These are phyloP conservation scores for Penicillium dipodomyicola DNA, from an alignment of 495 filamentous ascomycete genomes.

Conservation along the genomic window DNA sequence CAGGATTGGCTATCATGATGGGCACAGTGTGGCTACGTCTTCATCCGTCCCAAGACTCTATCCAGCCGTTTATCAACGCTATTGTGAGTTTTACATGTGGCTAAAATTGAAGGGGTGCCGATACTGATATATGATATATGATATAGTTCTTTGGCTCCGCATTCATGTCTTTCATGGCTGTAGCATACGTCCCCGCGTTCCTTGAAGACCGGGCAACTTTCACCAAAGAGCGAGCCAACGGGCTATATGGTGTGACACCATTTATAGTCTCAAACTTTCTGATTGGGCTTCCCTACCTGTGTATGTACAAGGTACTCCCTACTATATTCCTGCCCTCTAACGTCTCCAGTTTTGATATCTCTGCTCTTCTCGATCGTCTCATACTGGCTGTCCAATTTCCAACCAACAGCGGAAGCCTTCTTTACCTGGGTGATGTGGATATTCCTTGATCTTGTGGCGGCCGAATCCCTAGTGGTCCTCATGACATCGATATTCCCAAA, in stretches of 20 bases:
- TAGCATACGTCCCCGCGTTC: conserved; percentile 79
- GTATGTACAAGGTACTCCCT: conserved; percentile 20
- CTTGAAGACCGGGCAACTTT: conserved; percentile 73
- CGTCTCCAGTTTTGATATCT: conserved; percentile 58
- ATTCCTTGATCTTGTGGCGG: conserved; percentile 78
- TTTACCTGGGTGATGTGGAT: conserved; percentile 83
- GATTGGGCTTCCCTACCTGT: conserved; percentile 75
- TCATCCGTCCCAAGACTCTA: conserved; percentile 58
- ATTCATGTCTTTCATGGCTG: conserved; percentile 92
- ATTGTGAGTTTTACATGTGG: conserved; percentile 45
- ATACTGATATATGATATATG: conserved; percentile 11
- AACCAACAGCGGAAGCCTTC: conserved; percentile 61
- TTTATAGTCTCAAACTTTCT: conserved; percentile 78
- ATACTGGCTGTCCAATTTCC: conserved; percentile 81
- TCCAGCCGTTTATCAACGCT: conserved; percentile 76
- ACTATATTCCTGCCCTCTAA: background rate
- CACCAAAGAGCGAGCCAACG: conserved; percentile 77
- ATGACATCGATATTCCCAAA: conserved; percentile 68
- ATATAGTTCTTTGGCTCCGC: conserved; percentile 69
- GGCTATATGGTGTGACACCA: conserved; percentile 68
- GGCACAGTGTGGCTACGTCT: conserved; percentile 81
- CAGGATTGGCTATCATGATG: conserved; percentile 76
- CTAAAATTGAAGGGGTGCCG: background rate
- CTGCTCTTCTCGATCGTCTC: conserved; percentile 69
- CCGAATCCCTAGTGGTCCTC: conserved; percentile 76